phyloP scores from a whole-genome alignment of 2,329 filamentous ascomycete species.

The Fusarium dimerum region DNA sequence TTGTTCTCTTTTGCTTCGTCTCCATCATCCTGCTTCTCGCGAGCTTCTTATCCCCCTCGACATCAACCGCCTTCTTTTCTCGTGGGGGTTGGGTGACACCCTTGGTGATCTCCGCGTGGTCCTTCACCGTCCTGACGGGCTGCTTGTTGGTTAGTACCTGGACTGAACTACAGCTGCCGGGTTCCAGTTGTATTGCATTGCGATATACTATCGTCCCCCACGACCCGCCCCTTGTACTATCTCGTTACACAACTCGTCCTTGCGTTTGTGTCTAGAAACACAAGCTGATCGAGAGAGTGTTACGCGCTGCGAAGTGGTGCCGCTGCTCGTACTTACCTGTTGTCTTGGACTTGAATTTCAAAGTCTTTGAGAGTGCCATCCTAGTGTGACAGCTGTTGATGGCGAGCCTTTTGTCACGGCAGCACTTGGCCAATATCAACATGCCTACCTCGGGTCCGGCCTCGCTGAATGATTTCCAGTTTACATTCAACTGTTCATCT shows the following conservation, averaged over 20 bases:
- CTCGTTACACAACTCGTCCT: no score
- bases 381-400: constrained; percentile 15
- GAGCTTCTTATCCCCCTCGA: constrained; percentile 4
- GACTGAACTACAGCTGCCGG: no score
- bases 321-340: no score
- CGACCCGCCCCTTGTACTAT: no score
- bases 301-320: no score
- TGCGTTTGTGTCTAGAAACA: no score
- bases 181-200: no score
- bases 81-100: constrained; percentile 18
- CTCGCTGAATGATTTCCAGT: constrained; percentile 29
- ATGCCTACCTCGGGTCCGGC: constrained; percentile 17
- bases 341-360: no score
- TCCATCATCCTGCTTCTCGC: background rate
- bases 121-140: constrained; percentile 13
- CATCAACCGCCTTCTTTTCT: constrained; percentile 1
- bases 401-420: constrained; percentile 10
- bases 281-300: no score
- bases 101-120: constrained; percentile 14
- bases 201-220: no score
- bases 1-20: no score
- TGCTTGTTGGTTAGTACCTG: background rate
- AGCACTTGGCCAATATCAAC: constrained; percentile 9
- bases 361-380: background rate
- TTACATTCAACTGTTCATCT: constrained; percentile 35